phyloP scores from a whole-genome alignment of 495 filamentous ascomycete genomes.

The Recurvomyces mirabilis region DNA sequence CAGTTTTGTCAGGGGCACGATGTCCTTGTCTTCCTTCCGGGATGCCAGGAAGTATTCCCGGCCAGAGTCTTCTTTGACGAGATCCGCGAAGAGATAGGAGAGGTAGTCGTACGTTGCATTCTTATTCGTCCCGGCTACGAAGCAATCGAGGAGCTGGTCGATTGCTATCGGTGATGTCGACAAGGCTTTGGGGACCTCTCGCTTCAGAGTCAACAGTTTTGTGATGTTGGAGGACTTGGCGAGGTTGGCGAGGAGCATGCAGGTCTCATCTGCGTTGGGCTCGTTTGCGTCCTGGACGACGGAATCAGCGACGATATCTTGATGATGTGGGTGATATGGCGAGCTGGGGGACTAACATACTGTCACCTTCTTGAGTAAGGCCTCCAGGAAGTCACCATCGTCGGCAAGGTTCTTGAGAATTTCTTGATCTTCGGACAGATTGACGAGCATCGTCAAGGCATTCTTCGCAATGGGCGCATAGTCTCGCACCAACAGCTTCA shows the following conservation, averaged over 20 bases:
- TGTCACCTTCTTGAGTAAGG: slow-evolving; percentile 56
- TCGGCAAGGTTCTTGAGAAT: slow-evolving; percentile 59
- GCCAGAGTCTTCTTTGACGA: slow-evolving; percentile 61
- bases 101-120: slow-evolving; percentile 85
- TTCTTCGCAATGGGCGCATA: slow-evolving; percentile 80
- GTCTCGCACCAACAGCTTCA: slow-evolving; percentile 81
- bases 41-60: slow-evolving; percentile 63
- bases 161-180: slow-evolving; percentile 61
- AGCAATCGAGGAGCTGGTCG: slow-evolving; percentile 88
- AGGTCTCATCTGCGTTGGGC: slow-evolving; percentile 68
- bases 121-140: slow-evolving; percentile 86
- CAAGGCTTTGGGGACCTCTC: slow-evolving; percentile 45
- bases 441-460: slow-evolving; percentile 86
- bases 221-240: slow-evolving; percentile 64
- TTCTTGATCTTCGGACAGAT: slow-evolving; percentile 68
- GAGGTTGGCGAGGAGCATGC: slow-evolving; percentile 90
- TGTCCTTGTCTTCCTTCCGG: slow-evolving; percentile 57
- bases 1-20: slow-evolving; percentile 78
- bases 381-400: slow-evolving; percentile 73
- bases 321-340: slow-evolving; percentile 18
- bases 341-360: slow-evolving; percentile 43
- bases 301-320: slow-evolving; percentile 1
- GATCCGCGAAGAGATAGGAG: slow-evolving; percentile 83
- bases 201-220: slow-evolving; percentile 52
- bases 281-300: slow-evolving; percentile 49